phyloP scores from a whole-genome alignment of 495 filamentous ascomycete species.

The Ascodesmis nigricans region DNA sequence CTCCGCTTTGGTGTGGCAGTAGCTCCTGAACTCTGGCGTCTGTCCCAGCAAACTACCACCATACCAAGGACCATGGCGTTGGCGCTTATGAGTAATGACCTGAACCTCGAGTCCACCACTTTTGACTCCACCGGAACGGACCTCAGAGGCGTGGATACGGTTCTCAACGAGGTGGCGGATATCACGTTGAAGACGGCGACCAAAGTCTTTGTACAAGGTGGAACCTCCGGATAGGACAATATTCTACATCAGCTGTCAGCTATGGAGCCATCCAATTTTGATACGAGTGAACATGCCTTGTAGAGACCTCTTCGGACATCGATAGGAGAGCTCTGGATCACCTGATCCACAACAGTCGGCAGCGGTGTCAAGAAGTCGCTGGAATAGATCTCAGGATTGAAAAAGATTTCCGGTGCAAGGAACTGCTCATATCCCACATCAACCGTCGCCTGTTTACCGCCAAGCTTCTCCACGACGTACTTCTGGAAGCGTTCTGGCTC shows the following conservation, averaged over 20 bases:
- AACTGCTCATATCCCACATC: conserved; percentile 97
- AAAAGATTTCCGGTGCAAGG: conserved; percentile 95
- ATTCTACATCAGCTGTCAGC: no score
- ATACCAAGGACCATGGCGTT: conserved; percentile 95
- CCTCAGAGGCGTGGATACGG: conserved; percentile 72
- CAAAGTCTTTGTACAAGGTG: conserved; percentile 94
- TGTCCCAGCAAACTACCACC: conserved; percentile 88
- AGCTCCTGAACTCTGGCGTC: conserved; percentile 95
- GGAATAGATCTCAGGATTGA: conserved; percentile 97
- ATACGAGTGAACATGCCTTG: conserved; percentile 33
- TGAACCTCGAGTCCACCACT: conserved; percentile 80
- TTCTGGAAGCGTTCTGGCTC: conserved; percentile 79
- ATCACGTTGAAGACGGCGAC: conserved; percentile 80
- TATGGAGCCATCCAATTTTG: no score
- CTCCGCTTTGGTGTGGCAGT: conserved; percentile 93
- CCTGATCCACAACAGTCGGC: conserved; percentile 78
- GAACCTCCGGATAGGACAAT: conserved; percentile 94
- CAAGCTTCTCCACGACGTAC: conserved; percentile 68
- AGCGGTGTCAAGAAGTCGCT: conserved; percentile 94
- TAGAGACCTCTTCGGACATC: conserved; percentile 91
- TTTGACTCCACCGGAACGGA: conserved; percentile 61
- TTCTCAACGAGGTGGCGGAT: conserved; percentile 88
- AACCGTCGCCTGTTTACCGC: conserved; percentile 59
- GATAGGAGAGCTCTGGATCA: conserved; percentile 92
- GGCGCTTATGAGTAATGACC: conserved; percentile 87